Base-by-base conservation (phyloP, 2,329 filamentous ascomycete species). In the Ceratocystis alfenasii region DNA sequence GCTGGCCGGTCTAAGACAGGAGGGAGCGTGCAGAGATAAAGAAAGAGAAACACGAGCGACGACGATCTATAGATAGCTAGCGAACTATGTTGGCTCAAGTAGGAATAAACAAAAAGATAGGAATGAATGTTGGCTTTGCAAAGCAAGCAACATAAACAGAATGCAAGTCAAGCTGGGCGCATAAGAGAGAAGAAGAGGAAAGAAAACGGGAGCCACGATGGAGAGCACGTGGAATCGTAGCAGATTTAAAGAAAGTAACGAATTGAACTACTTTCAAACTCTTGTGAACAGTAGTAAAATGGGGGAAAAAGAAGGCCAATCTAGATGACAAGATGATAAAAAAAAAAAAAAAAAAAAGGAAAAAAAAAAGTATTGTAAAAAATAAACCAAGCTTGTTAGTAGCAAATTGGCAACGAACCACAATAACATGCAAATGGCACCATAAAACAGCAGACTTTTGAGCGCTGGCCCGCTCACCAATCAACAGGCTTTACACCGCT, bases 371-470 rank as follows among this genome's bases (percentile, higher is more conserved):
- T 5, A 41, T 10, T 10, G 10, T 15, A 0, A 3, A 41, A 41
- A 41, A 41, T 41, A 41, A 41, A 15, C 20, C 6, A n/a, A n/a
- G 46, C 46, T 48, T 55, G 41, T 22, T n/a, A 30, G 2, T 10
- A 28, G n/a, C 33, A 62, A 45, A 59, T 64, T 64, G 50, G 63
- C 57, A 67, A 64, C 66, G 62, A 65, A 65, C 63, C 66, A 67
- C 57, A 48, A 41, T 33, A 64, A 36, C 46, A 55, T 28, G 59
- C 44, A 65, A 65, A 67, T 67, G 55, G 59, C 62, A 67, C 66
- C 66, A 67, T 59, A 61, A 65, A 53, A 50, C 41, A 66, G 33
- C 66, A 50, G 65, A 62, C 65, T 30, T 53, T 59, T 25, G 45
- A 48, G 44, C 28, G 44, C 15, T 46, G 22, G 25, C 28, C 65